These are phyloP conservation scores for Podospora fimiseda DNA, from an alignment of 495 filamentous ascomycete species.

Conservation along the genomic window DNA sequence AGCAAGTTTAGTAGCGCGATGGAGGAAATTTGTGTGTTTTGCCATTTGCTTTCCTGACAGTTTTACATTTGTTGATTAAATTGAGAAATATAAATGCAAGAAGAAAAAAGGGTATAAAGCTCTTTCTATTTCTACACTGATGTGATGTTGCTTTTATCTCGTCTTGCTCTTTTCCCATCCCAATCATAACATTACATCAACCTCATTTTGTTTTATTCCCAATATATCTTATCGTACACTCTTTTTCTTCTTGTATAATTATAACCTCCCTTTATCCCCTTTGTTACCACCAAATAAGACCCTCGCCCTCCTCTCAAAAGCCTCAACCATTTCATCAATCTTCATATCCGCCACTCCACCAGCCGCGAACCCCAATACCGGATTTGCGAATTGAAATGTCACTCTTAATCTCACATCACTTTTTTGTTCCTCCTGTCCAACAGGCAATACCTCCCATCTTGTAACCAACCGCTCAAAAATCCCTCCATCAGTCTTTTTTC, in stretches of 20 bases:
- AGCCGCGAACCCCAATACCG: slow-evolving; percentile 73
- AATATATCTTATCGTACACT: too few relatives aligned
- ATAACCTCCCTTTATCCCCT: too few relatives aligned
- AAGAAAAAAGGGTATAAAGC: background rate
- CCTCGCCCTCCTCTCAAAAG: slow-evolving; percentile 77
- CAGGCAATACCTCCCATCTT: slow-evolving; percentile 59
- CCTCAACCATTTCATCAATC: slow-evolving; percentile 81
- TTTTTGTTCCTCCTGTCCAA: slow-evolving; percentile 20
- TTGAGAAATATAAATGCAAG: slow-evolving; percentile 1
- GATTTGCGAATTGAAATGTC: slow-evolving; percentile 76
- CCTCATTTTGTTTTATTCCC: too few relatives aligned
- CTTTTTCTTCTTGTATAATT: background rate
- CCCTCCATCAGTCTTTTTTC: slow-evolving; percentile 31
- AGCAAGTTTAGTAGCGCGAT: background rate
- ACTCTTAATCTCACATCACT: slow-evolving; percentile 62
- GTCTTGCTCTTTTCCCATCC: background rate
- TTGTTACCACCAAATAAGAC: slow-evolving; percentile 41
- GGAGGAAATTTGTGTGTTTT: slow-evolving; percentile 16
- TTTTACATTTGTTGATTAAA: slow-evolving; percentile 1
- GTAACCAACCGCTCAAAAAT: slow-evolving; percentile 74
- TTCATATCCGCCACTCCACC: slow-evolving; percentile 75
- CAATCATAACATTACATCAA: background rate
- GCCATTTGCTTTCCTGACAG: background rate
- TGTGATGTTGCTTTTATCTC: background rate
- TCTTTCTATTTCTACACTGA: background rate